Conservation (phyloP, 768 basidiomycete genomes). For the Hygrocybe punicea region DNA sequence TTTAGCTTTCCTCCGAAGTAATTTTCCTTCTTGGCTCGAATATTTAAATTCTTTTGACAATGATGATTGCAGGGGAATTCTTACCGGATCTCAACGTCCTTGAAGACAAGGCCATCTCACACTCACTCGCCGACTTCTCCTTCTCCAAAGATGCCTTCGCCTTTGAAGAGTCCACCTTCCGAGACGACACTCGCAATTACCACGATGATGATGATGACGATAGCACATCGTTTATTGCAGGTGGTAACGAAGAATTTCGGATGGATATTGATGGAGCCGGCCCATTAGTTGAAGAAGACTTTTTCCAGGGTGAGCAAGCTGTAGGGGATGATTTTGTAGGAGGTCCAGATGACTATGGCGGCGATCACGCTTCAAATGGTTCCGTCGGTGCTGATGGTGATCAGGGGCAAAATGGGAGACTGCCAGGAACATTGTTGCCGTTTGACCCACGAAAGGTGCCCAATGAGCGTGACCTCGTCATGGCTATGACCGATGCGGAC, state of each 20-base stretch:
- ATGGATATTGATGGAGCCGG: slow-evolving; percentile 42
- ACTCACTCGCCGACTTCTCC: slow-evolving; percentile 75
- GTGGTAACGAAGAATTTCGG: slow-evolving; percentile 36
- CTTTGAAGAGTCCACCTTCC: slow-evolving; percentile 60
- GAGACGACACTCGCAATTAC: slow-evolving; percentile 47
- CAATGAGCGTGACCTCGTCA: slow-evolving; percentile 73
- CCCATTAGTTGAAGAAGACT: slow-evolving; percentile 50
- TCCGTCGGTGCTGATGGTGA: slow-evolving; percentile 46
- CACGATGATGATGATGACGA: slow-evolving; percentile 46
- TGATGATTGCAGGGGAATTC: slow-evolving; percentile 53
- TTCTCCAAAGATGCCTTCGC: slow-evolving; percentile 68
- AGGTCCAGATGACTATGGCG: slow-evolving; percentile 25
- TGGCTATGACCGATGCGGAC: slow-evolving; percentile 75
- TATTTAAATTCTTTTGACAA: neutral
- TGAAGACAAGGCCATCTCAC: slow-evolving; percentile 71
- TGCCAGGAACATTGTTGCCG: slow-evolving; percentile 55
- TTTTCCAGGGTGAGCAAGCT: slow-evolving; percentile 28
- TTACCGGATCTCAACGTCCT: slow-evolving; percentile 65
- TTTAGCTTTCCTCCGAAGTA: slow-evolving; percentile 59
- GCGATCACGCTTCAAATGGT: slow-evolving; percentile 40
- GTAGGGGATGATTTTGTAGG: slow-evolving; percentile 46
- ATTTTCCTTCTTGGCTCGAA: slow-evolving; percentile 16
- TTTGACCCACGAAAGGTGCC: slow-evolving; percentile 84
- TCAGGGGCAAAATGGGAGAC: slow-evolving; percentile 36
- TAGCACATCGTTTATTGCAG: slow-evolving; percentile 32